A percentile compares a stretch with the other conserved stretches of the same genome.
Conservation (phyloP, 345 rosid genomes). For the Eucalyptus urophylla region DNA sequence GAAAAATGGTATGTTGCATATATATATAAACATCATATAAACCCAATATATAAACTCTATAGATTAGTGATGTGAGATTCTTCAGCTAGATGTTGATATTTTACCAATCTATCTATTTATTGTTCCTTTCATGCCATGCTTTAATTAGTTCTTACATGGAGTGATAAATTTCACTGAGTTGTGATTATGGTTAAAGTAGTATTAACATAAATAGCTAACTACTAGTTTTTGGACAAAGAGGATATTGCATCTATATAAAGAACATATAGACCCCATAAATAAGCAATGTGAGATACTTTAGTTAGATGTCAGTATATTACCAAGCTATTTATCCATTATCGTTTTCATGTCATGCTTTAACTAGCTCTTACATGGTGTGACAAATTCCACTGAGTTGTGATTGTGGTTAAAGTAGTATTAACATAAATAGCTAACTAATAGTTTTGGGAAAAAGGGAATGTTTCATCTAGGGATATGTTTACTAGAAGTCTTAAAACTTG, state of each 20-base stretch:
- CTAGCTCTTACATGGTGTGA: no score
- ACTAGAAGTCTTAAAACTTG: no score
- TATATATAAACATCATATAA: not conserved
- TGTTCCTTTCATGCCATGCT: not conserved
- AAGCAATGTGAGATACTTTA: not conserved
- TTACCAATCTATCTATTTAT: not conserved
- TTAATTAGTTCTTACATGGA: not conserved
- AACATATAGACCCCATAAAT: not conserved
- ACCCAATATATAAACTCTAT: not conserved
- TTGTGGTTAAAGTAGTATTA: no score
- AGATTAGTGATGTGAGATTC: no score
- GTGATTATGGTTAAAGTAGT: not conserved
- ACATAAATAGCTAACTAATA: no score
- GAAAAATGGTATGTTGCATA: not conserved
- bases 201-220: not conserved
- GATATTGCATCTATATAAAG: not conserved
- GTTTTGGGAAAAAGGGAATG: no score
- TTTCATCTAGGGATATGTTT: no score
- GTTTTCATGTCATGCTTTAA: no score
- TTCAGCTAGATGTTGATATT: not conserved
- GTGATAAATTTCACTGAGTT: not conserved
- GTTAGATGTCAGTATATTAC: no score
- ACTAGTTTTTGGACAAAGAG: not conserved
- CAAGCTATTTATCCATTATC: no score
- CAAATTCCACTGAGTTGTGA: no score